phyloP scores from a whole-genome alignment of 78 protist species.

The slime mould (Dictyostelium discoideum) region dicty_2.7 NC_007088.5:5936001-5936500 shows the following conservation, averaged over 20 bases:
- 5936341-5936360: neutral
- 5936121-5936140: neutral
- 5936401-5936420: neutral
- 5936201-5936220: neutral
- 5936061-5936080: conserved; percentile 13
- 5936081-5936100: neutral
- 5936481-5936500: conserved; percentile 95
- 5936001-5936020: neutral
- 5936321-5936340: conserved; percentile 15
- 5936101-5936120: conserved; percentile 18
- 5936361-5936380: neutral
- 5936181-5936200: neutral
- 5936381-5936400: neutral
- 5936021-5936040: neutral
- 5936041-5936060: conserved; percentile 6
- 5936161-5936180: too few relatives aligned
- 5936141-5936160: too few relatives aligned
- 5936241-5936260: neutral
- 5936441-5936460: neutral
- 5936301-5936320: conserved; percentile 22
- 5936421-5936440: neutral
- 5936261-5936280: neutral
- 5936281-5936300: neutral
- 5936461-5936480: conserved; percentile 75
- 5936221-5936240: too few relatives aligned